A percentile compares a stretch with the other conserved stretches of the same genome.
These are phyloP conservation scores for Myriosclerotinia curreyana DNA, from an alignment of 2,329 filamentous ascomycete genomes.

Conservation along the genomic window DNA sequence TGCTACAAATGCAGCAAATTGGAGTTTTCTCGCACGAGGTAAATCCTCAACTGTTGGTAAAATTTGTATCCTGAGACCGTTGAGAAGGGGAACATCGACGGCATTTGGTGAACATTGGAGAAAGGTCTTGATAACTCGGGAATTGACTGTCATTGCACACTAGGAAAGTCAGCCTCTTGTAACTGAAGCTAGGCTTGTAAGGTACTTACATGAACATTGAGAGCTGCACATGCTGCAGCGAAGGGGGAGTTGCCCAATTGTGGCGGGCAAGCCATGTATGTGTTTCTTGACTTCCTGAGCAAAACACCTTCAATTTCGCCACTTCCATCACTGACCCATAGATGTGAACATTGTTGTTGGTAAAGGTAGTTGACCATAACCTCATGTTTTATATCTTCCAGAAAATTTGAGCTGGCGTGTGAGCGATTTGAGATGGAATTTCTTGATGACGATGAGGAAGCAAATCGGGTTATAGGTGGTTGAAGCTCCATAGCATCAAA, in stretches of 20 bases:
- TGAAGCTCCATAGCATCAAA: slow-evolving; percentile 49
- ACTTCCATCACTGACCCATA: slow-evolving; percentile 70
- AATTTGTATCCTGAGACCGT: slow-evolving; percentile 74
- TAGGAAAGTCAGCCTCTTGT: slow-evolving; percentile 40
- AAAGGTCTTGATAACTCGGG: slow-evolving; percentile 74
- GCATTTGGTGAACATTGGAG: slow-evolving; percentile 70
- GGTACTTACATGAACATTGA: slow-evolving; percentile 64
- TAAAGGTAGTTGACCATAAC: slow-evolving; percentile 83
- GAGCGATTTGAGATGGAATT: slow-evolving; percentile 50
- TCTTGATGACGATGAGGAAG: slow-evolving; percentile 51
- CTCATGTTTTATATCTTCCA: slow-evolving; percentile 75
- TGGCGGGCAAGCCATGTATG: slow-evolving; percentile 71
- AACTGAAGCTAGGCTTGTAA: neutral
- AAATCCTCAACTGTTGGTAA: slow-evolving; percentile 69
- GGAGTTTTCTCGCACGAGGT: slow-evolving; percentile 68
- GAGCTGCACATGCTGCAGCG: slow-evolving; percentile 60
- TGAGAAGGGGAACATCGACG: slow-evolving; percentile 71
- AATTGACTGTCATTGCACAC: slow-evolving; percentile 80
- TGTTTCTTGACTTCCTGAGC: slow-evolving; percentile 62
- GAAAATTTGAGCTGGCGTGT: slow-evolving; percentile 52
- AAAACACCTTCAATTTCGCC: slow-evolving; percentile 70
- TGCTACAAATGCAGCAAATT: slow-evolving; percentile 76
- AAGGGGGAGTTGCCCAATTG: slow-evolving; percentile 61
- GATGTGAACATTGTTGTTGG: slow-evolving; percentile 70
- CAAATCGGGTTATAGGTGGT: slow-evolving; percentile 48